A percentile compares a stretch with the other conserved stretches of the same genome.
Evolutionary conservation across 2,329 filamentous ascomycete genomes (phyloP).

Genomic region (Magnaporthales sp.): DNA sequence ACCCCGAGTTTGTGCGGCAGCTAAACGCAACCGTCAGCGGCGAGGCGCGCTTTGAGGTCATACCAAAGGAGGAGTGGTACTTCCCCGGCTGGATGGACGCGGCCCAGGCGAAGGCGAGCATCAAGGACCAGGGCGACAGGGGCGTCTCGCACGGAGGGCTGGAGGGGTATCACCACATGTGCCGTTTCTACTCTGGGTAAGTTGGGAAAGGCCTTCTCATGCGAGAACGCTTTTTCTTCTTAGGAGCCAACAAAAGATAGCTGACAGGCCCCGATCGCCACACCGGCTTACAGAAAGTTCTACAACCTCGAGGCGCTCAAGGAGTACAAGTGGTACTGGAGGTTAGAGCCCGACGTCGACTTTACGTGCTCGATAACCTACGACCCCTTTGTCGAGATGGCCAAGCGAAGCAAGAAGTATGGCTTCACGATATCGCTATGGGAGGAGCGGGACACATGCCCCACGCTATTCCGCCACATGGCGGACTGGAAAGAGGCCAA

Average conservation of each 20-base stretch:
- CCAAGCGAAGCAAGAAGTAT: slow-evolving; percentile 31
- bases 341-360: slow-evolving; percentile 34
- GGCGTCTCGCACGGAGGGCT: slow-evolving; percentile 28
- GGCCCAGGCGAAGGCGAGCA: slow-evolving; percentile 13
- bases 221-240: too few species aligned
- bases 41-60: slow-evolving; percentile 30
- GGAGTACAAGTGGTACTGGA: slow-evolving; percentile 38
- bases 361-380: slow-evolving; percentile 37
- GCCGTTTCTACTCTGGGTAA: slow-evolving; percentile 31
- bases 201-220: slow-evolving; percentile 11
- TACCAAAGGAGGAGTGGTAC: slow-evolving; percentile 29
- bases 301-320: slow-evolving; percentile 31
- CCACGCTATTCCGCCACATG: slow-evolving; percentile 30
- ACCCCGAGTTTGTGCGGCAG: slow-evolving; percentile 25
- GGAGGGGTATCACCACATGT: slow-evolving; percentile 31
- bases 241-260: background rate
- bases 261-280: background rate
- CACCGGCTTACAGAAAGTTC: slow-evolving; percentile 25
- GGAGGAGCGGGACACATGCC: slow-evolving; percentile 32
- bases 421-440: slow-evolving; percentile 34
- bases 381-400: slow-evolving; percentile 38
- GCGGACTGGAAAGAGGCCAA: slow-evolving; percentile 30
- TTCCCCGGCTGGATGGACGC: slow-evolving; percentile 25
- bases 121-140: slow-evolving; percentile 17
- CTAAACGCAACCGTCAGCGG: slow-evolving; percentile 27